These are phyloP conservation scores for Zopfia rhizophila DNA, from an alignment of 2,329 filamentous ascomycete genomes.

Conservation along the genomic window DNA sequence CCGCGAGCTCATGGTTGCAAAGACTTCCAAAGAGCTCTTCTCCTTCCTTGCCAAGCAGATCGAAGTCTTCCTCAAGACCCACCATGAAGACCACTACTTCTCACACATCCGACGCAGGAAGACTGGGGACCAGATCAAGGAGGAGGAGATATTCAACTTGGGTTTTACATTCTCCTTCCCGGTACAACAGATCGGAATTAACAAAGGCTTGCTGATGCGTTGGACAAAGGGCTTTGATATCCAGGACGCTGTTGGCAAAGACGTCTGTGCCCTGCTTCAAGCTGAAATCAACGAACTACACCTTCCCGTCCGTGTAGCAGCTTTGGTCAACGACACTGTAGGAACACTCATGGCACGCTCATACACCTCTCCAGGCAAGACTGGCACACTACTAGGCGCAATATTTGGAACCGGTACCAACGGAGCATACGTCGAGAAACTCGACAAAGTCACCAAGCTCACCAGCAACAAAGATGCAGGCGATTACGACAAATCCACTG, in stretches of 20 bases:
- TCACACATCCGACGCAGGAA: conserved; percentile 72
- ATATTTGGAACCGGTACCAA: conserved; percentile 99
- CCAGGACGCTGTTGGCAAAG: conserved; percentile 90
- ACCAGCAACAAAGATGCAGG: conserved; percentile 54
- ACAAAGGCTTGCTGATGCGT: conserved; percentile 91
- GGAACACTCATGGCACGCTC: conserved; percentile 98
- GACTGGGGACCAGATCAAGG: conserved; percentile 68
- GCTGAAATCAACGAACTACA: conserved; percentile 85
- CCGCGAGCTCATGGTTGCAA: conserved; percentile 86
- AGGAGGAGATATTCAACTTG: conserved; percentile 86
- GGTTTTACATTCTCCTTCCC: conserved; percentile 99
- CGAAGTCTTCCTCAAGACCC: conserved; percentile 83
- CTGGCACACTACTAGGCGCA: conserved; percentile 87
- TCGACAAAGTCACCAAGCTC: conserved; percentile 84
- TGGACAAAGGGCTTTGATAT: conserved; percentile 99
- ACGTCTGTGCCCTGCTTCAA: conserved; percentile 92
- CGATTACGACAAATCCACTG: conserved; percentile 81
- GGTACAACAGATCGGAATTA: conserved; percentile 92
- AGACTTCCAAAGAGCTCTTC: conserved; percentile 88
- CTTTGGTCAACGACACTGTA: conserved; percentile 96
- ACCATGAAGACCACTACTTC: conserved; percentile 89
- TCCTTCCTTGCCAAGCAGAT: conserved; percentile 93
- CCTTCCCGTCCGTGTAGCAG: conserved; percentile 92
- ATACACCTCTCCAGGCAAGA: conserved; percentile 90
- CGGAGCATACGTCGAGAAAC: conserved; percentile 95